A percentile compares a stretch with the other conserved stretches of the same genome.
phyloP scores from a whole-genome alignment of 169 alveolate species.

The Plasmodium billcollinsi region DNA sequence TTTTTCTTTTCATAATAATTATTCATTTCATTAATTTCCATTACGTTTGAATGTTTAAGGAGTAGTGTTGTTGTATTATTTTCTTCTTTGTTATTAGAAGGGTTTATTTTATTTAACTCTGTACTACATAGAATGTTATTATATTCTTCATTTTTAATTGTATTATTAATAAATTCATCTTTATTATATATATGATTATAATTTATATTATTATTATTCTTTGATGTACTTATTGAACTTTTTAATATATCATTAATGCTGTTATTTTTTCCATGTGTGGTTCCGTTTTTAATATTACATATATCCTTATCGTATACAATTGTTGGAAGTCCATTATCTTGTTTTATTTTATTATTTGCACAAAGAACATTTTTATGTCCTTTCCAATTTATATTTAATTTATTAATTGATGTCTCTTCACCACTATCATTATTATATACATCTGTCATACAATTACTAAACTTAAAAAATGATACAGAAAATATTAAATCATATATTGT shows the following conservation, averaged over 20 bases:
- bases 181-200: neutral
- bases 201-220: neutral
- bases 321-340: conserved; percentile 14
- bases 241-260: neutral
- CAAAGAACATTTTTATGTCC: conserved; percentile 2
- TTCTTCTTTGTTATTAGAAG: neutral
- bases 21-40: conserved; percentile 30
- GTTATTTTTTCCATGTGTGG: neutral
- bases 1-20: conserved; percentile 29
- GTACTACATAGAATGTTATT: no score
- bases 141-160: no score
- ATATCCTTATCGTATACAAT: neutral
- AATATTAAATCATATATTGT: conserved; percentile 48
- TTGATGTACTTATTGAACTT: neutral
- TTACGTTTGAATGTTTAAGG: neutral
- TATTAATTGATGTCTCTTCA: conserved; percentile 3
- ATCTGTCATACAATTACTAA: conserved; percentile 21
- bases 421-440: conserved; percentile 14
- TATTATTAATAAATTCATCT: no score
- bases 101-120: neutral
- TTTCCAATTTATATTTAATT: conserved; percentile 18
- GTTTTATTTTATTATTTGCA: conserved; percentile 15
- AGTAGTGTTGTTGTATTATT: neutral
- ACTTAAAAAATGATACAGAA: conserved; percentile 34
- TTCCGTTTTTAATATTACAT: neutral